These are phyloP conservation scores for Suillus americanus DNA, from an alignment of 768 basidiomycete genomes.

Conservation along the genomic window DNA sequence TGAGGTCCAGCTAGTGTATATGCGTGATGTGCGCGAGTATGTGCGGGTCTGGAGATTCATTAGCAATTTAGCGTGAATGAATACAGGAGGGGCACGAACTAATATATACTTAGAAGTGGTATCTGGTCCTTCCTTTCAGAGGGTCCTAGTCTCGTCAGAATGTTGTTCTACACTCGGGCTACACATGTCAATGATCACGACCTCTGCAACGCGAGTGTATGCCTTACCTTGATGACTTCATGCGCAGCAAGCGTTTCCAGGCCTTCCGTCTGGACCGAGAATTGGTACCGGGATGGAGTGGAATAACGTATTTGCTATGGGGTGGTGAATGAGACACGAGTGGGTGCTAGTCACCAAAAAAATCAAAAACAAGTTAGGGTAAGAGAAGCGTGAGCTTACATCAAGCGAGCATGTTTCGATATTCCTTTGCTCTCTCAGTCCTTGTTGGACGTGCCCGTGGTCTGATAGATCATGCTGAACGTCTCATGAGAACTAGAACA, in stretches of 20 bases:
- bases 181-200: neutral
- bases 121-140: neutral
- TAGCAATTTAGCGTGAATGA: neutral
- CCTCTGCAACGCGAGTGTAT: neutral
- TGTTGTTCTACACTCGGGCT: neutral
- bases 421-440: conserved; percentile 2
- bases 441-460: neutral
- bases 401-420: conserved; percentile 1
- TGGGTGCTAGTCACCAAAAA: neutral
- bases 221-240: conserved; percentile 1
- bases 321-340: conserved; percentile 1
- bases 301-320: neutral
- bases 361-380: neutral
- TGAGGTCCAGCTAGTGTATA: conserved; percentile 1
- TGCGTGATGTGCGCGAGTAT: neutral
- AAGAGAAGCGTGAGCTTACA: neutral
- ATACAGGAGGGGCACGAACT: neutral
- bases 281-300: neutral
- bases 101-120: neutral
- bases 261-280: neutral
- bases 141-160: neutral
- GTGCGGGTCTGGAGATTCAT: neutral
- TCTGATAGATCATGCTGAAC: neutral
- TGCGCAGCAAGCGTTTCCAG: neutral
- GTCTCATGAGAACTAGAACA: neutral